These are phyloP conservation scores for Phyllachora maydis DNA, from an alignment of 2,329 filamentous ascomycete genomes.

Conservation along the genomic window DNA sequence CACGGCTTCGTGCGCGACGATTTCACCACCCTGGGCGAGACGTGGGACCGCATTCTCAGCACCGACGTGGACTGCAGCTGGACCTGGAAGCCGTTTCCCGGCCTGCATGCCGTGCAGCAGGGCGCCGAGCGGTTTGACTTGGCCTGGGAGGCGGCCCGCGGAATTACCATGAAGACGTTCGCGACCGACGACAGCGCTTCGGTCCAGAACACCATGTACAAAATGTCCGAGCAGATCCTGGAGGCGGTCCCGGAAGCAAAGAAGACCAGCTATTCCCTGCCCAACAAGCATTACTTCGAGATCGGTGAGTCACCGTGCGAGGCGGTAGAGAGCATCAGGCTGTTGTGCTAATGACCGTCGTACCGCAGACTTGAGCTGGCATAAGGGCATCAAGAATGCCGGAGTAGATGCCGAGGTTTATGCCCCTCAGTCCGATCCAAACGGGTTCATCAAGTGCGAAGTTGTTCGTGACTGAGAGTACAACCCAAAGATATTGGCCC, in stretches of 20 bases:
- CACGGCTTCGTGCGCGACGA: constrained; percentile 86
- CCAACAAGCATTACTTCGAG: constrained; percentile 99
- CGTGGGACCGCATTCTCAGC: constrained; percentile 86
- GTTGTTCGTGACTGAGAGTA: constrained; percentile 37
- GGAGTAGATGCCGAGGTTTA: constrained; percentile 92
- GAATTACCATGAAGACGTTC: constrained; percentile 80
- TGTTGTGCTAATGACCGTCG: too few species aligned
- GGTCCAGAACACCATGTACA: constrained; percentile 97
- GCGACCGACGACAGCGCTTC: constrained; percentile 79
- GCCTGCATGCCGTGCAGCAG: constrained; percentile 44
- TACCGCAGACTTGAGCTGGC: constrained; percentile 87
- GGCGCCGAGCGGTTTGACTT: constrained; percentile 49
- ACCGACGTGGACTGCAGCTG: constrained; percentile 80
- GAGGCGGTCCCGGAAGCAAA: constrained; percentile 51
- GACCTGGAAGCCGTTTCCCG: constrained; percentile 59
- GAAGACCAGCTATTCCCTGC: constrained; percentile 62
- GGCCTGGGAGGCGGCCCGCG: constrained; percentile 58
- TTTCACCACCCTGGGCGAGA: constrained; percentile 77
- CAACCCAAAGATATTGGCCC: too few species aligned
- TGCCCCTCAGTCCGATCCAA: constrained; percentile 78
- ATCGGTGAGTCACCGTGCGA: constrained; percentile 69
- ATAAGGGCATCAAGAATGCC: constrained; percentile 87
- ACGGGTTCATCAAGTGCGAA: constrained; percentile 88
- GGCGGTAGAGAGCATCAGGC: too few species aligned
- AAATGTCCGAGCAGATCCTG: constrained; percentile 83